Evolutionary conservation across 2,329 filamentous ascomycete genomes (phyloP).

Genomic region (Aaosphaeria arxii): DNA sequence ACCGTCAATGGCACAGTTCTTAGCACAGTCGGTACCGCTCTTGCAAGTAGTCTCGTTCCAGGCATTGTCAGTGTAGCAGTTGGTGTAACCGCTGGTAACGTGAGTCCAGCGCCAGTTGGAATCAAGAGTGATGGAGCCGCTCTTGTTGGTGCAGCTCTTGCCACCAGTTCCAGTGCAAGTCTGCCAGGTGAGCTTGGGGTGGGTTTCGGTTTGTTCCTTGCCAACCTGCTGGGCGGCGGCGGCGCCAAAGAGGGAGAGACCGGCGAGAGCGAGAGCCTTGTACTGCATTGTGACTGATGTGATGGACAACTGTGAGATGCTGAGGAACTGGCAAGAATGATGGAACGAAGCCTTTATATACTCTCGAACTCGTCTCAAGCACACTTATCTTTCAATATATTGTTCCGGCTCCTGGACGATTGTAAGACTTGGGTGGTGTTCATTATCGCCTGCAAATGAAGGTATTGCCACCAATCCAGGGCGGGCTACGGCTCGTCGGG

Average conservation of each 20-base stretch:
- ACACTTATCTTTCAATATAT: conserved; percentile 6
- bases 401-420: conserved; percentile 13
- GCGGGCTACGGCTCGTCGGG: conserved; percentile 30
- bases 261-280: conserved; percentile 38
- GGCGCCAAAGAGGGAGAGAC: conserved; percentile 39
- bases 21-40: conserved; percentile 36
- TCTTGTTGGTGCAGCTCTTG: conserved; percentile 37
- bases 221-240: conserved; percentile 43
- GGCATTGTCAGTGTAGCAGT: conserved; percentile 48
- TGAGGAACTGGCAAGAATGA: conserved; percentile 11
- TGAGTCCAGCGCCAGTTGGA: conserved; percentile 53
- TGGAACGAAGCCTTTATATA: conserved; percentile 26
- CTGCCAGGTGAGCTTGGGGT: conserved; percentile 40
- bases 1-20: conserved; percentile 43
- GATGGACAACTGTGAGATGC: conserved; percentile 24
- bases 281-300: conserved; percentile 30
- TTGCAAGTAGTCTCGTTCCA: conserved; percentile 42
- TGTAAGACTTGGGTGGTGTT: conserved; percentile 14
- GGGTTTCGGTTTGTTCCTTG: conserved; percentile 38
- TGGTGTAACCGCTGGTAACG: conserved; percentile 42
- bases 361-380: neutral
- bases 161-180: conserved; percentile 40
- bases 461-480: conserved; percentile 22
- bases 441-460: conserved; percentile 6
- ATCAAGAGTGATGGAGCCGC: conserved; percentile 41